phyloP scores from a whole-genome alignment of 2,329 filamentous ascomycete genomes.

The Colletotrichum euphorbiae region DNA sequence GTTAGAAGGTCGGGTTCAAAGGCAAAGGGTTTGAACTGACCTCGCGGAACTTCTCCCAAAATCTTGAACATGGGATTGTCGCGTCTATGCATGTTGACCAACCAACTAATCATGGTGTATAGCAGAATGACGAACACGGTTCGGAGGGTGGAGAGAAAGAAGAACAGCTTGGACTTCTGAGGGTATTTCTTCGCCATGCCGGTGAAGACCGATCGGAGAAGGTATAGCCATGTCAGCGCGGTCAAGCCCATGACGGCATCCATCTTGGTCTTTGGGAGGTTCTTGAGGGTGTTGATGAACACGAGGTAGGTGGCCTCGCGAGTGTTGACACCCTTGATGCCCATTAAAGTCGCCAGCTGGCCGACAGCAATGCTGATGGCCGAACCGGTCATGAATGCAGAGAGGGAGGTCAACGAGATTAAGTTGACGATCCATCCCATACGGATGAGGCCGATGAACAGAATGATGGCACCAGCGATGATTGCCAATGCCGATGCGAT shows the following conservation, averaged over 20 bases:
- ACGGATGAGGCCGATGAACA: slow-evolving; percentile 81
- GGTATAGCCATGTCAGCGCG: slow-evolving; percentile 80
- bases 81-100: slow-evolving; percentile 78
- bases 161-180: slow-evolving; percentile 77
- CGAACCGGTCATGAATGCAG: slow-evolving; percentile 97
- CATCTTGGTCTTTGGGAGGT: slow-evolving; percentile 73
- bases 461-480: slow-evolving; percentile 81
- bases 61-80: slow-evolving; percentile 78
- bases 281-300: slow-evolving; percentile 83
- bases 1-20: background rate
- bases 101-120: slow-evolving; percentile 91
- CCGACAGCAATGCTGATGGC: slow-evolving; percentile 89
- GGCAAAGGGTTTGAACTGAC: slow-evolving; percentile 50
- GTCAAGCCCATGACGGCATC: slow-evolving; percentile 92
- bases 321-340: slow-evolving; percentile 79
- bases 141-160: slow-evolving; percentile 91
- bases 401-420: slow-evolving; percentile 90
- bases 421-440: slow-evolving; percentile 93
- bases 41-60: slow-evolving; percentile 81
- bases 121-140: slow-evolving; percentile 92
- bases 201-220: slow-evolving; percentile 75
- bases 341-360: slow-evolving; percentile 85
- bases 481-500: slow-evolving; percentile 85
- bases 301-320: slow-evolving; percentile 84
- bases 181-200: slow-evolving; percentile 77